Percentiles rank a stretch among this genome's conserved stretches.
Conservation (phyloP, 1,284 basidiomycete genomes). For the Cutaneotrichosporon cutaneum region DNA sequence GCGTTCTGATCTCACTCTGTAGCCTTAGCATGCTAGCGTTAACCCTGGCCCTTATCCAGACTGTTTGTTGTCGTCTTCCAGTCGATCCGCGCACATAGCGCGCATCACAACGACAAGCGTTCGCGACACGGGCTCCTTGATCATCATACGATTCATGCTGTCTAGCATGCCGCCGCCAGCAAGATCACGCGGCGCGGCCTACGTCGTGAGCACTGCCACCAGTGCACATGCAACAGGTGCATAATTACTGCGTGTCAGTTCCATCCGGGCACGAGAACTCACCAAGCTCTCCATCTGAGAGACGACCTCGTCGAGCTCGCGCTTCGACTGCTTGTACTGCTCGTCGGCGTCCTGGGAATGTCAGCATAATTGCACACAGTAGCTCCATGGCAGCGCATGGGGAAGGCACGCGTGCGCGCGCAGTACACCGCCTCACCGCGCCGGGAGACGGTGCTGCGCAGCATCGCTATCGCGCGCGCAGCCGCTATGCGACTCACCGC, state of each 20-base stretch:
- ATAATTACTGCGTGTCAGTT: constrained; percentile 12
- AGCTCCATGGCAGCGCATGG: background rate
- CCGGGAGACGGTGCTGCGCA: background rate
- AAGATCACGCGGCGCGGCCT: constrained; percentile 5
- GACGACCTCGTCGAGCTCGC: constrained; percentile 85
- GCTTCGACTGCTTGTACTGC: constrained; percentile 75
- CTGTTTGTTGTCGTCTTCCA: no score
- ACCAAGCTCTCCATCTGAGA: constrained; percentile 72
- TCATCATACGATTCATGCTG: constrained; percentile 17
- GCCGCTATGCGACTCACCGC: constrained; percentile 61
- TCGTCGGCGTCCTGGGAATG: constrained; percentile 64
- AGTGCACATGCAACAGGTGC: constrained; percentile 4
- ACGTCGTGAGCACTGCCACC: constrained; percentile 9
- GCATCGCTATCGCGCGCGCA: background rate
- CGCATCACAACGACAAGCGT: background rate
- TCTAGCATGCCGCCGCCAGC: constrained; percentile 10
- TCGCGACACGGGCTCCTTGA: background rate
- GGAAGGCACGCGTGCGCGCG: background rate
- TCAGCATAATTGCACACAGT: constrained; percentile 17
- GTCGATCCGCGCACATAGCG: background rate
- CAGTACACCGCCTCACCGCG: background rate
- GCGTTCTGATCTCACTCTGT: background rate
- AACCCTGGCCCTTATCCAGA: background rate
- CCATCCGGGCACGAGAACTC: constrained; percentile 16
- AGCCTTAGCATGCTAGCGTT: constrained; percentile 1